Percentiles rank a stretch among this genome's conserved stretches.
These are phyloP conservation scores for Fusarium haematococcum DNA, from an alignment of 2,329 filamentous ascomycete genomes.

Conservation along the genomic window DNA sequence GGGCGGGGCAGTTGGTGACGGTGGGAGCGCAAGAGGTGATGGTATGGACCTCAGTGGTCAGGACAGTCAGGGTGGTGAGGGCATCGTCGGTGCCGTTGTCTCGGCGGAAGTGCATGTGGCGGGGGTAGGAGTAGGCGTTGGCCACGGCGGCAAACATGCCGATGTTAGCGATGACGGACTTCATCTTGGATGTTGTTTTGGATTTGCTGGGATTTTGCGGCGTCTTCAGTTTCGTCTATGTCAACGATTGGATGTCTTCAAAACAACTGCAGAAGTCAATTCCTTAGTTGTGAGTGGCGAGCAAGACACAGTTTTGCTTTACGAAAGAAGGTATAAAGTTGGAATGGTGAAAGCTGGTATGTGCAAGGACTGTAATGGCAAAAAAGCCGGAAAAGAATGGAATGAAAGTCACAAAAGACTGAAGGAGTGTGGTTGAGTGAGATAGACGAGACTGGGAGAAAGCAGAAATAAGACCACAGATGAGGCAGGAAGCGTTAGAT, in stretches of 20 bases:
- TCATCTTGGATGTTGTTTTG: slow-evolving; percentile 57
- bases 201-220: slow-evolving; percentile 21
- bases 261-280: slow-evolving; percentile 49
- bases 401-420: slow-evolving; percentile 44
- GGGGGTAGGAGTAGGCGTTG: slow-evolving; percentile 53
- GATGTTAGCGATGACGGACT: slow-evolving; percentile 56
- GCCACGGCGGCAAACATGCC: slow-evolving; percentile 60
- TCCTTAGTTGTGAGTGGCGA: slow-evolving; percentile 41
- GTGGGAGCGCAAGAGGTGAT: slow-evolving; percentile 69
- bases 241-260: slow-evolving; percentile 30
- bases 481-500: slow-evolving; percentile 43
- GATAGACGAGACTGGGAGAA: slow-evolving; percentile 39
- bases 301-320: slow-evolving; percentile 50
- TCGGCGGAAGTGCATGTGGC: slow-evolving; percentile 49
- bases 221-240: slow-evolving; percentile 42
- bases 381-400: slow-evolving; percentile 44
- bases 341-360: slow-evolving; percentile 33
- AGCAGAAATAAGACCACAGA: slow-evolving; percentile 25
- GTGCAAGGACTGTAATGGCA: slow-evolving; percentile 46
- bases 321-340: slow-evolving; percentile 42
- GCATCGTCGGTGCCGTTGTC: slow-evolving; percentile 45
- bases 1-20: slow-evolving; percentile 66
- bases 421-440: slow-evolving; percentile 38
- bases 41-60: slow-evolving; percentile 66
- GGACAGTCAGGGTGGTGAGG: slow-evolving; percentile 60